phyloP scores from a whole-genome alignment of 306 rosid genomes.

The Abrus pulchellus region DNA sequence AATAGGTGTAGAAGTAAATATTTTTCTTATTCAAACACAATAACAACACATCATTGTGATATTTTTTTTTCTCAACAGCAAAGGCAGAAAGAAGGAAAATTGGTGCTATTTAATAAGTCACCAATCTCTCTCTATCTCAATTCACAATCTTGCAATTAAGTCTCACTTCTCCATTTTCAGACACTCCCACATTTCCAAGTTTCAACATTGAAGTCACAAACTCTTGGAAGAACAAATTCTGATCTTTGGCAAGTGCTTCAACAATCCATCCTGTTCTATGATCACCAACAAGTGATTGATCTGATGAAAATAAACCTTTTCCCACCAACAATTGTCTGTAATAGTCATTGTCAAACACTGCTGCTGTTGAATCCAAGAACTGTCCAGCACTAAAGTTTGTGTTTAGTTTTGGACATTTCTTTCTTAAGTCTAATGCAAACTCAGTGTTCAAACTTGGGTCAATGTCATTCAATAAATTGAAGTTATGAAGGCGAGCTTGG shows the following conservation, averaged over 20 bases:
- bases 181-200: slow-evolving; percentile 68
- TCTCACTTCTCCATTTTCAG: slow-evolving; percentile 68
- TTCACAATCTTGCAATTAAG: slow-evolving; percentile 63
- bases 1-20: not conserved
- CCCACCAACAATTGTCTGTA: slow-evolving; percentile 62
- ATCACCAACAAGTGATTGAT: slow-evolving; percentile 70
- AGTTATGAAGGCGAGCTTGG: slow-evolving; percentile 56
- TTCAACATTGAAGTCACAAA: slow-evolving; percentile 75
- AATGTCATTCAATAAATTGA: slow-evolving; percentile 56
- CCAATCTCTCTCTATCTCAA: slow-evolving; percentile 28
- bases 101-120: not conserved
- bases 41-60: not conserved
- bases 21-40: slow-evolving; percentile 22
- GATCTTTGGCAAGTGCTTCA: slow-evolving; percentile 71
- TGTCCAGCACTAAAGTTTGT: slow-evolving; percentile 60
- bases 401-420: slow-evolving; percentile 62
- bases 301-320: slow-evolving; percentile 72
- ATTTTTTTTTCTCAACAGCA: not conserved
- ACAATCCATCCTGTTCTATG: slow-evolving; percentile 73
- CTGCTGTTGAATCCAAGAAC: slow-evolving; percentile 73
- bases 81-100: not conserved
- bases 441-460: slow-evolving; percentile 66
- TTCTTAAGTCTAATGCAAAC: slow-evolving; percentile 57
- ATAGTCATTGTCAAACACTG: slow-evolving; percentile 76
- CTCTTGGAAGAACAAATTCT: slow-evolving; percentile 66